Base-by-base conservation (phyloP, 805 yeast genomes). In the Barnettozyma pratensis region DNA sequence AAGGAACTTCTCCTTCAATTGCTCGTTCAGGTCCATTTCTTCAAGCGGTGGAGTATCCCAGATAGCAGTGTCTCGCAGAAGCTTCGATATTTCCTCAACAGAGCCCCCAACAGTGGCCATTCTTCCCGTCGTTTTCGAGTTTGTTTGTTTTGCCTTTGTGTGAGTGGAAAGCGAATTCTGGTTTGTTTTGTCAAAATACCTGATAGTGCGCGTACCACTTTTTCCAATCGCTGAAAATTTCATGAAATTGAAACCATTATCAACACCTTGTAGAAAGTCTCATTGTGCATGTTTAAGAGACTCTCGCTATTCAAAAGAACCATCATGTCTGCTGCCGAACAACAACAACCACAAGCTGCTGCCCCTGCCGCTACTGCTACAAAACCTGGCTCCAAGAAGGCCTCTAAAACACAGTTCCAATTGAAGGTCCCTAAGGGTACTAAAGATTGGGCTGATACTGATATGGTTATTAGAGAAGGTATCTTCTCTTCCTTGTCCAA, bases 381-480 rank as follows among this genome's bases (percentile, higher is more conserved):
- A 11, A 40, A 39, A 3, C 37, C 41, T 25, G 41, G 39, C 8
- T 11, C 47, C 10, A 47, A 50, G 37, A 49, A 44, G 37, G 46
- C 41, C 26, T 30, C 43, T 8, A 58, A 73, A 45, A 26, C 38
- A 11, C 83, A 80, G 57, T 90, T 87, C 65, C 80, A 86, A 53
- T 75, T 94, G 64, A 94, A 94, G 69, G 89, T 96, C 40, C 98
- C 99, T 45, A 94, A 94, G 67, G 99, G 99, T 55, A 82, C 98
- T 58, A 91, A 90, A 68, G 99, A 94, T 68, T 94, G 99, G 99
- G 88, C 96, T 54, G 99, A 94, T 61, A 85, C 86, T 66, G 99
- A 94, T 66, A 94, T 94, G 98, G 86, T 90, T 37, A 81, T 94
- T 57, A 82, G 99, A 68, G 92, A 87, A 60, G 94, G 87, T 37